These are phyloP conservation scores for Morella rubra DNA, from an alignment of 306 rosid genomes.

Conservation along the genomic window DNA sequence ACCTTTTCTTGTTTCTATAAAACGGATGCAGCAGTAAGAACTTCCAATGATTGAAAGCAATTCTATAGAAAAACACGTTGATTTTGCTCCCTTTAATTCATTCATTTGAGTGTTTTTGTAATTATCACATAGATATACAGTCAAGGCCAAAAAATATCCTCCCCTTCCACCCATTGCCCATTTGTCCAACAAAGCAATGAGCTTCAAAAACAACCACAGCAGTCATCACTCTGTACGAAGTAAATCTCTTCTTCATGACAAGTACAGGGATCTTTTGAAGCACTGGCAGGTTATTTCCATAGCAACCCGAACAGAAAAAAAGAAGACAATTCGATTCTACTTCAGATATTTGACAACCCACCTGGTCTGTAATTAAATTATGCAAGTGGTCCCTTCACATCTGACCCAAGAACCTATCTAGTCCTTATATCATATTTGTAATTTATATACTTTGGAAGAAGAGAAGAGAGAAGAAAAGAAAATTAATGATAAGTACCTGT, in stretches of 20 bases:
- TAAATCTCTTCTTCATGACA: not conserved
- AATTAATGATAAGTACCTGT: slow-evolving; percentile 55
- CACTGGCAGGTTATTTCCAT: not conserved
- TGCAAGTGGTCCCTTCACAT: slow-evolving; percentile 11
- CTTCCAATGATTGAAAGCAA: slow-evolving; percentile 18
- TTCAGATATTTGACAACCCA: not conserved
- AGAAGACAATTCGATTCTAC: slow-evolving; percentile 5
- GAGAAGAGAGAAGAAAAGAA: not conserved
- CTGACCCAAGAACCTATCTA: slow-evolving; percentile 14
- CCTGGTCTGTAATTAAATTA: not conserved
- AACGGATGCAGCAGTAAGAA: slow-evolving; percentile 28
- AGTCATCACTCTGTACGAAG: not conserved
- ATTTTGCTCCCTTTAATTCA: not conserved
- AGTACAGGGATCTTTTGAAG: not conserved
- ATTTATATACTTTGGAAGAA: too few relatives aligned
- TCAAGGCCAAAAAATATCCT: not conserved
- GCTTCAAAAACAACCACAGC: not conserved
- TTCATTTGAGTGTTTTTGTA: not conserved
- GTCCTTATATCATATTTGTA: slow-evolving; percentile 8
- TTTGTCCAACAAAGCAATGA: not conserved
- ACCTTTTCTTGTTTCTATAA: slow-evolving; percentile 75
- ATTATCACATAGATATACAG: not conserved
- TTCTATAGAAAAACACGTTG: not conserved
- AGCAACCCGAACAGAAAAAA: not conserved
- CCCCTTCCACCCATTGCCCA: not conserved